phyloP scores from a whole-genome alignment of 495 filamentous ascomycete genomes.

The Penicillium flavigenum region DNA sequence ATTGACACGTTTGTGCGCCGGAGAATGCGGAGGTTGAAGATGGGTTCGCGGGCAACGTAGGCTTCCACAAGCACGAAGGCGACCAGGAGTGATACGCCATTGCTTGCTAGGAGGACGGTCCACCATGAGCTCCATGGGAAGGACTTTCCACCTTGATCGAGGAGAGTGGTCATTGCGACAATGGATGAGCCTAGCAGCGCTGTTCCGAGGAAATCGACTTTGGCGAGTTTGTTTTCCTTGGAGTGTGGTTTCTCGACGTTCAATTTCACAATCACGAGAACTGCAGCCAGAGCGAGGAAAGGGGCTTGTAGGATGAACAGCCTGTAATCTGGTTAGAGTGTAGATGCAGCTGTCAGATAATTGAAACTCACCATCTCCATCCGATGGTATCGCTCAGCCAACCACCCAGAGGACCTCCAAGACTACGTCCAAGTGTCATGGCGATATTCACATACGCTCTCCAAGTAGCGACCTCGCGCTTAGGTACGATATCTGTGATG shows the following conservation, averaged over 20 bases:
- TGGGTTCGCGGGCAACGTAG: conserved; percentile 55
- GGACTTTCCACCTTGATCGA: conserved; percentile 59
- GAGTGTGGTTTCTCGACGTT: conserved; percentile 33
- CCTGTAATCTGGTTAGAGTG: conserved; percentile 35
- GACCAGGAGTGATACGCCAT: conserved; percentile 34
- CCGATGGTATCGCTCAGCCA: conserved; percentile 63
- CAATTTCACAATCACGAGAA: conserved; percentile 48
- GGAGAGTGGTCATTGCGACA: conserved; percentile 49
- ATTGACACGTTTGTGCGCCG: conserved; percentile 52
- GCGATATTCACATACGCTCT: conserved; percentile 65
- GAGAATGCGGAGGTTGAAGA: conserved; percentile 60
- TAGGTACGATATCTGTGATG: conserved; percentile 66
- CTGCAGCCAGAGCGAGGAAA: conserved; percentile 49
- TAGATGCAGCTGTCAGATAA: not conserved
- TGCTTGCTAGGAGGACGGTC: conserved; percentile 17
- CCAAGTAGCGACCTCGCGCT: conserved; percentile 67
- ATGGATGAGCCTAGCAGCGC: conserved; percentile 49
- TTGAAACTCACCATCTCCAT: conserved; percentile 60
- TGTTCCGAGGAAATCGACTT: conserved; percentile 62
- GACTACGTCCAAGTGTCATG: conserved; percentile 60
- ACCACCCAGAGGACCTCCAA: conserved; percentile 65
- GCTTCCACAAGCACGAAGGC: conserved; percentile 54
- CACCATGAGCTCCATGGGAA: conserved; percentile 56
- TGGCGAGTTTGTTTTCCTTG: conserved; percentile 24
- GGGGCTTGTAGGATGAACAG: conserved; percentile 62